These are phyloP conservation scores for Rachicladosporium sp. DNA, from an alignment of 2,329 filamentous ascomycete species.

Conservation along the genomic window DNA sequence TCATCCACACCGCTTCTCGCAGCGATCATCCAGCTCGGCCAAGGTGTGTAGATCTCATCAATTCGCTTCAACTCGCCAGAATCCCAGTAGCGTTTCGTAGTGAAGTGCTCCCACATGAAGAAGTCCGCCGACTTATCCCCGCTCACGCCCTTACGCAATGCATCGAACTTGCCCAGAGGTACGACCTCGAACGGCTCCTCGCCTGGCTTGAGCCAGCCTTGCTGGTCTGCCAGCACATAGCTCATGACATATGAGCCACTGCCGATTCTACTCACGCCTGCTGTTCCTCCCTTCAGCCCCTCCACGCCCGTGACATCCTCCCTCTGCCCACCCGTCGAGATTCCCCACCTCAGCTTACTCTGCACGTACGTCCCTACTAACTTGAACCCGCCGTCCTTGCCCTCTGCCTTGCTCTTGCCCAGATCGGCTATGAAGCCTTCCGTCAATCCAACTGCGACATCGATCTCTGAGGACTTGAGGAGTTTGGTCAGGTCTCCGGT, in stretches of 20 bases:
- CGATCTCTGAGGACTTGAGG: slow-evolving; percentile 67
- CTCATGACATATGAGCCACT: slow-evolving; percentile 90
- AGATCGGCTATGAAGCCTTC: slow-evolving; percentile 95
- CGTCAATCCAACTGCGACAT: slow-evolving; percentile 81
- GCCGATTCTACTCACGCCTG: slow-evolving; percentile 80
- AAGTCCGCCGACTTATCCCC: slow-evolving; percentile 56
- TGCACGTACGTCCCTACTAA: slow-evolving; percentile 90
- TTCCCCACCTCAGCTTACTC: slow-evolving; percentile 87
- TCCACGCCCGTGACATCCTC: slow-evolving; percentile 53
- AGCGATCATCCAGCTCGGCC: slow-evolving; percentile 95
- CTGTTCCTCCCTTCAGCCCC: slow-evolving; percentile 59
- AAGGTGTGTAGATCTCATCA: slow-evolving; percentile 93
- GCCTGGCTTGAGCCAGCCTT: slow-evolving; percentile 54
- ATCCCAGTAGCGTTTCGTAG: slow-evolving; percentile 87
- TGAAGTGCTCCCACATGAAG: slow-evolving; percentile 99
- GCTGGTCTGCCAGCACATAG: slow-evolving; percentile 80
- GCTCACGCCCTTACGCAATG: slow-evolving; percentile 54
- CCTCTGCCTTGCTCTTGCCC: slow-evolving; percentile 42
- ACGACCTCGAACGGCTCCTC: slow-evolving; percentile 50
- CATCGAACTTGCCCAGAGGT: slow-evolving; percentile 60
- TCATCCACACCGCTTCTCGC: slow-evolving; percentile 37
- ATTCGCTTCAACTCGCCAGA: slow-evolving; percentile 72
- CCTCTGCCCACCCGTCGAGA: slow-evolving; percentile 68
- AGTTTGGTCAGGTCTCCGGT: slow-evolving; percentile 94
- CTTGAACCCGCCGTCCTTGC: slow-evolving; percentile 50